Conservation (phyloP, 306 rosid genomes). For the Pyrus bretschneideri region DNA sequence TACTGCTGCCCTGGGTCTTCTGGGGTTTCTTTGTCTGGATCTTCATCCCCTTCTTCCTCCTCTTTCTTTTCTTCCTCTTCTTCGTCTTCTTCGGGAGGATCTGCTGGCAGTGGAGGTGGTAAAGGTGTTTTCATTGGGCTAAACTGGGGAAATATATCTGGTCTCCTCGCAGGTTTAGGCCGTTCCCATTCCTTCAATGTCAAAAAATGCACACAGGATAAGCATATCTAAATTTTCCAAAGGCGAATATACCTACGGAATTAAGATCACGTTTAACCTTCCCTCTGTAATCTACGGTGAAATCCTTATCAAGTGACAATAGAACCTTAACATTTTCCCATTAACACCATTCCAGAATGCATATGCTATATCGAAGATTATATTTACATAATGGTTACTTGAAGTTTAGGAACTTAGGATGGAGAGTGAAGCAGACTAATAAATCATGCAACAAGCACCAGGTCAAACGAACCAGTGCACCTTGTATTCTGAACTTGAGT, state of each 20-base stretch:
- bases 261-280: no score
- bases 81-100: slow-evolving; percentile 44
- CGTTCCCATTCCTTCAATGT: slow-evolving; percentile 43
- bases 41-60: slow-evolving; percentile 27
- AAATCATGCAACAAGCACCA: not conserved
- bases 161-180: slow-evolving; percentile 47
- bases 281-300: no score
- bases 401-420: no score
- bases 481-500: not conserved
- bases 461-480: not conserved
- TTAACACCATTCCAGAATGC: no score
- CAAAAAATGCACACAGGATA: not conserved
- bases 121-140: slow-evolving; percentile 46
- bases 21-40: slow-evolving; percentile 32
- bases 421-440: no score
- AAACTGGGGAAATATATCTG: slow-evolving; percentile 47
- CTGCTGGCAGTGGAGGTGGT: slow-evolving; percentile 49
- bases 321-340: no score
- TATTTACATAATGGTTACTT: no score
- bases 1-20: slow-evolving; percentile 25
- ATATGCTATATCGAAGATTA: no score
- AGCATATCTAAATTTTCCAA: not conserved
- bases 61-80: slow-evolving; percentile 43
- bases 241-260: no score
- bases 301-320: no score